phyloP scores from a whole-genome alignment of 1,284 basidiomycete species.

The Pterulicium gracile region DNA sequence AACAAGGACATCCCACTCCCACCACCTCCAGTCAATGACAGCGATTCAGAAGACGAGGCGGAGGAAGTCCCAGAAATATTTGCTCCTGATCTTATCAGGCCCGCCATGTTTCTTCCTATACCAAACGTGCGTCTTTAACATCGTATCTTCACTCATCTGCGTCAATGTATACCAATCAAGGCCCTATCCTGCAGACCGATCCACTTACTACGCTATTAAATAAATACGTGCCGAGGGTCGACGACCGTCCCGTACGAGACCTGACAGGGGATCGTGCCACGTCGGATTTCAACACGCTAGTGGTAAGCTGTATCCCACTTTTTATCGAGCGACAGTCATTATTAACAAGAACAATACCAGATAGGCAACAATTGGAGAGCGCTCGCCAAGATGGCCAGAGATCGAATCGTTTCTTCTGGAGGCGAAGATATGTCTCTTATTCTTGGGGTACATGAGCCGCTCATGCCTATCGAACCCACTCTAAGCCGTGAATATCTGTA shows the following conservation, averaged over 20 bases:
- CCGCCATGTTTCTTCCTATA: slow-evolving; percentile 73
- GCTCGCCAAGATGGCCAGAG: slow-evolving; percentile 66
- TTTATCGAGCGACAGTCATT: slow-evolving; percentile 10
- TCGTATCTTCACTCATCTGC: slow-evolving; percentile 31
- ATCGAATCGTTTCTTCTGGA: slow-evolving; percentile 56
- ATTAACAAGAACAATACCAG: too few relatives aligned
- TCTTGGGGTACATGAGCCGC: slow-evolving; percentile 42
- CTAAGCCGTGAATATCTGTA: slow-evolving; percentile 16
- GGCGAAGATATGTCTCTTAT: slow-evolving; percentile 55
- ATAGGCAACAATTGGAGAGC: slow-evolving; percentile 80
- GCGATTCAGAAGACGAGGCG: slow-evolving; percentile 27
- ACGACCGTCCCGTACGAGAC: slow-evolving; percentile 62
- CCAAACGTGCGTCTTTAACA: slow-evolving; percentile 65
- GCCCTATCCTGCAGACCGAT: slow-evolving; percentile 72
- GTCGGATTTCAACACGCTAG: slow-evolving; percentile 61
- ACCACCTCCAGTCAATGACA: slow-evolving; percentile 27
- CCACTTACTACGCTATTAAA: slow-evolving; percentile 66
- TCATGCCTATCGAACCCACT: neutral
- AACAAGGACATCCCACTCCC: slow-evolving; percentile 15
- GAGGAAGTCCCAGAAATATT: slow-evolving; percentile 44
- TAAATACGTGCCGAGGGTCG: slow-evolving; percentile 66
- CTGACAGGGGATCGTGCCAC: slow-evolving; percentile 60
- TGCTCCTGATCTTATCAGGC: slow-evolving; percentile 46
- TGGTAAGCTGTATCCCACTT: slow-evolving; percentile 37
- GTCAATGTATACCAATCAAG: slow-evolving; percentile 26